These are phyloP conservation scores for Tylopilus subfusipes DNA, from an alignment of 768 basidiomycete species.

Conservation along the genomic window DNA sequence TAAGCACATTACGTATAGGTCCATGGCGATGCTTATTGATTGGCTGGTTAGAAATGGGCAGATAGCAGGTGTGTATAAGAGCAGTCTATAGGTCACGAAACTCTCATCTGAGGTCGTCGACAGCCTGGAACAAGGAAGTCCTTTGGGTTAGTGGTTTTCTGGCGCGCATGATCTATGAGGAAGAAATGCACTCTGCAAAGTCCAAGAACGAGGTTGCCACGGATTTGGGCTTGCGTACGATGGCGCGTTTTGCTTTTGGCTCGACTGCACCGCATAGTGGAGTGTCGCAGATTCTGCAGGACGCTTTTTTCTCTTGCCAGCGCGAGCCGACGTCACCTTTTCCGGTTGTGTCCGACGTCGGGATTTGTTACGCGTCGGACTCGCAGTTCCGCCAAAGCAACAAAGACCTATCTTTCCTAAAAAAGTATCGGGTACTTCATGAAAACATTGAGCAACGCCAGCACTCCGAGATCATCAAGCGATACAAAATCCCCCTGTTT, in stretches of 20 bases:
- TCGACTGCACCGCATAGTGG: slow-evolving; percentile 27
- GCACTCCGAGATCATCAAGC: slow-evolving; percentile 1
- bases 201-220: neutral
- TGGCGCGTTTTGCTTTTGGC: slow-evolving; percentile 77
- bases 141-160: slow-evolving; percentile 80
- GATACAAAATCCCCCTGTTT: slow-evolving; percentile 6
- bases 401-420: slow-evolving; percentile 6
- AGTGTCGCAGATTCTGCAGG: slow-evolving; percentile 13
- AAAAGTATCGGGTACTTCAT: slow-evolving; percentile 4
- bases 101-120: neutral
- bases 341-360: slow-evolving; percentile 12
- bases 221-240: slow-evolving; percentile 55
- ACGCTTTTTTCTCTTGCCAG: slow-evolving; percentile 14
- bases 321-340: neutral
- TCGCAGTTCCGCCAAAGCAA: slow-evolving; percentile 4
- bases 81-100: neutral
- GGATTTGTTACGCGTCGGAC: slow-evolving; percentile 1
- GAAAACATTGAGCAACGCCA: neutral
- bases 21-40: slow-evolving; percentile 1
- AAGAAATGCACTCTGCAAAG: slow-evolving; percentile 49
- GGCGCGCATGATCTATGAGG: slow-evolving; percentile 78
- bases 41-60: slow-evolving; percentile 64
- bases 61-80: slow-evolving; percentile 56
- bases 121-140: slow-evolving; percentile 89
- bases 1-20: slow-evolving; percentile 33